Evolutionary conservation across 2,329 filamentous ascomycete genomes (phyloP).

Genomic region (Colletotrichum lini): DNA sequence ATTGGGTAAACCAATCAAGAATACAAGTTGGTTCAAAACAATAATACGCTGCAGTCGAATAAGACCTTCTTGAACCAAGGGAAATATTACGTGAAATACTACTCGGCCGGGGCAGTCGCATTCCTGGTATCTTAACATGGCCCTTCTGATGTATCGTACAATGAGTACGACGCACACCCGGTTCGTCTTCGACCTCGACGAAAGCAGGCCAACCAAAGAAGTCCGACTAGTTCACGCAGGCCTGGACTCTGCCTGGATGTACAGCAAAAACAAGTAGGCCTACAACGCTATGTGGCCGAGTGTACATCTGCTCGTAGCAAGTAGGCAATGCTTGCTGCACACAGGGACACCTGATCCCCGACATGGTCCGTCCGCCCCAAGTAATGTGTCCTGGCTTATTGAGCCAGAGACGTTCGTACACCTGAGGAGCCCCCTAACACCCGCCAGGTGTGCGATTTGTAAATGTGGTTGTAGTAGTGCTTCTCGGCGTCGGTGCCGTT

Average conservation of each 20-base stretch:
- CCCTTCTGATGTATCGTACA: constrained; percentile 13
- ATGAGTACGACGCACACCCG: not conserved
- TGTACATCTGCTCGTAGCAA: constrained; percentile 13
- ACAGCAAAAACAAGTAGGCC: not conserved
- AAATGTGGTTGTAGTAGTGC: not conserved
- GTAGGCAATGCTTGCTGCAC: not conserved
- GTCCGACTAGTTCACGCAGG: not conserved
- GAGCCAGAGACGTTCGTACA: not conserved
- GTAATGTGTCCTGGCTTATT: no score
- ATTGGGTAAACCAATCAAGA: not conserved
- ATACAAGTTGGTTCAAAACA: constrained; percentile 8
- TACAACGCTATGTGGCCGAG: constrained; percentile 18
- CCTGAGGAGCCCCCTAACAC: not conserved
- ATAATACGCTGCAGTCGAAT: not conserved
- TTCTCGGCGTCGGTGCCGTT: not conserved
- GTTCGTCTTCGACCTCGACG: not conserved
- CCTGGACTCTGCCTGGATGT: not conserved
- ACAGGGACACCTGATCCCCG: not conserved
- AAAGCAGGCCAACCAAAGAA: not conserved
- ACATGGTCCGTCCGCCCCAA: no score
- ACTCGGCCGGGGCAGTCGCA: not conserved
- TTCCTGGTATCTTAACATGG: not conserved
- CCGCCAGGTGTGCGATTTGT: not conserved
- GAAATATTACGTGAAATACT: not conserved
- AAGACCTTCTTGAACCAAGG: not conserved